Percentiles rank a stretch among this genome's conserved stretches.
Evolutionary conservation across 331 rosid genomes (phyloP).

Genomic region (Erythrophleum ivorense): DNA sequence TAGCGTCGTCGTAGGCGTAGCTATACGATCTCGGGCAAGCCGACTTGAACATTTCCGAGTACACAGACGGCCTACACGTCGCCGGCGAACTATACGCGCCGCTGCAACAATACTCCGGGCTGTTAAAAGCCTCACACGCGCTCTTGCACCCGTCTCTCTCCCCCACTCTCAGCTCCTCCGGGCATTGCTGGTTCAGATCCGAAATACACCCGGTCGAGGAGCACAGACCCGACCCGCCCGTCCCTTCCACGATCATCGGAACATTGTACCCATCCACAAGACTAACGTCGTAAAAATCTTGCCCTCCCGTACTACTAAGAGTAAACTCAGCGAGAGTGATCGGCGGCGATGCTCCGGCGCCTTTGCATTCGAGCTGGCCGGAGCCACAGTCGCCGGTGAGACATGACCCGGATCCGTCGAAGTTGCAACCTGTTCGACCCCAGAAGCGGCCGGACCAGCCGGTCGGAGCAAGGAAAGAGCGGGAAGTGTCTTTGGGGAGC

Average conservation of each 20-base stretch:
- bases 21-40: conserved; percentile 94
- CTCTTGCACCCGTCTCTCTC: conserved; percentile 89
- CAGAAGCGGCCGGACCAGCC: conserved; percentile 99
- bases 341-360: conserved; percentile 93
- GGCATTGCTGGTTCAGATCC: conserved; percentile 83
- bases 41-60: conserved; percentile 87
- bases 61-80: conserved; percentile 77
- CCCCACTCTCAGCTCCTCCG: conserved; percentile 70
- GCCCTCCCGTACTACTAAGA: conserved; percentile 82
- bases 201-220: conserved; percentile 79
- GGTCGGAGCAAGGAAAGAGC: conserved; percentile 79
- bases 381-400: conserved; percentile 93
- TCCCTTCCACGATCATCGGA: conserved; percentile 78
- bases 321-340: conserved; percentile 92
- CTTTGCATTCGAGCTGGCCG: conserved; percentile 76
- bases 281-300: conserved; percentile 92
- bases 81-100: conserved; percentile 85
- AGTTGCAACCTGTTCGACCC: conserved; percentile 81
- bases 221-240: conserved; percentile 82
- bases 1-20: conserved; percentile 94
- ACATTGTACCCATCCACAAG: conserved; percentile 95
- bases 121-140: conserved; percentile 96
- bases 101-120: conserved; percentile 88
- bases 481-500: conserved; percentile 71
- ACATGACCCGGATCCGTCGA: conserved; percentile 80